Base-by-base conservation (phyloP, 345 rosid genomes). In the Tarenaya hassleriana region DNA sequence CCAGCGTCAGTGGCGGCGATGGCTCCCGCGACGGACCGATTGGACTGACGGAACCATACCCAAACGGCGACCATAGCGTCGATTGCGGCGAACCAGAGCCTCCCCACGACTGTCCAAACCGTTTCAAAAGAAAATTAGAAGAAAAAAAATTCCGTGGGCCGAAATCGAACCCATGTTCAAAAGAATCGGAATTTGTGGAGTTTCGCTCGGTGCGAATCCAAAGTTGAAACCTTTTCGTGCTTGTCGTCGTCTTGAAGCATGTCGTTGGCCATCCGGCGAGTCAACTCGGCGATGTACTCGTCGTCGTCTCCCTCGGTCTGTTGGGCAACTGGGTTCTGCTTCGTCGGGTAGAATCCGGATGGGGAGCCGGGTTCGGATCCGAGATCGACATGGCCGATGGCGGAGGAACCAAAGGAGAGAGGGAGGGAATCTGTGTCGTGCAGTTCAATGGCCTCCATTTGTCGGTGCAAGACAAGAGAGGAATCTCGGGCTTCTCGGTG, bases 191-290 rank as follows among this genome's bases (percentile, higher is more conserved):
- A 35, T 9, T 35, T 35, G 11, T 10, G 40, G n/a, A n/a, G n/a
- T n/a, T n/a, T n/a, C n/a, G n/a, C n/a, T n/a, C n/a, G n/a, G 11
- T 35, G 3, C 7, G 9, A 9, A 42, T 12, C 4, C 0, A 16
- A 42, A 42, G 7, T 14, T 13, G n/a, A 8, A 1, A 42, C 47
- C 47, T 42, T 42, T 42, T 42, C 6, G 18, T 42, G 47, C 13
- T 42, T 15, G 4, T 42, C 47, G 8, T 42, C 47, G 47, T 42
- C 47, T 10, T 42, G 47, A 42, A 42, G 21, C 47, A 73, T 78
- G 75, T 47, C 56, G 17, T 75, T 57, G 65, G 86, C 75, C 94
- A 84, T 84, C 73, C 64, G 77, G 33, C 77, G 83, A 34, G 78
- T 71, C 71, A 81, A 52, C 76, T 78, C 80, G 13, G 77, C 75